A percentile compares a stretch with the other conserved stretches of the same genome.
Conservation (phyloP, 2,329 filamentous ascomycete species). For the Epichloe typhina region DNA sequence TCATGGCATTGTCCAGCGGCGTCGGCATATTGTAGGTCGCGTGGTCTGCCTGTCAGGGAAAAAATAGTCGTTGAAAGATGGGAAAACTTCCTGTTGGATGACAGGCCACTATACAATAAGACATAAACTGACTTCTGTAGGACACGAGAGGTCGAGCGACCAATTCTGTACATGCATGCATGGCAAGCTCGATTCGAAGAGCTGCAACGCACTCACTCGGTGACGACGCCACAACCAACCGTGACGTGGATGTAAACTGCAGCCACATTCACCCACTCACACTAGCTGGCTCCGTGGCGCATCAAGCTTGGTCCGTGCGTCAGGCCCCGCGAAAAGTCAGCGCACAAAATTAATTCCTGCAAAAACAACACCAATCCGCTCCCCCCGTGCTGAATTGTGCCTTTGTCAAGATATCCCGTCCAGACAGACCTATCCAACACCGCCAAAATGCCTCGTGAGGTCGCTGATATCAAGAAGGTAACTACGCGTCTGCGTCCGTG, state of each 20-base stretch:
- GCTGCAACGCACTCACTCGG: background rate
- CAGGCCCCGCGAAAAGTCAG: conserved; percentile 12
- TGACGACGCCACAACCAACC: conserved; percentile 1
- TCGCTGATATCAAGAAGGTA: conserved; percentile 91
- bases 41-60: conserved; percentile 10
- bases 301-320: conserved; percentile 10
- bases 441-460: conserved; percentile 93
- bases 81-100: too few species aligned
- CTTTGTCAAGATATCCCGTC: conserved; percentile 9
- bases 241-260: too few species aligned
- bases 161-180: background rate
- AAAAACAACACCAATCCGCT: background rate
- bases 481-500: too few species aligned
- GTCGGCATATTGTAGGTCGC: conserved; percentile 43
- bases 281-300: background rate
- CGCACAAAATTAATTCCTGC: conserved; percentile 5
- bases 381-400: conserved; percentile 1
- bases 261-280: background rate
- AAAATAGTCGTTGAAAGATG: too few species aligned
- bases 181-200: background rate
- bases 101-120: too few species aligned
- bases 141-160: too few species aligned
- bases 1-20: conserved; percentile 52
- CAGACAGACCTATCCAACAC: conserved; percentile 22
- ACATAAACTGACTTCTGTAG: too few species aligned